Conservation (phyloP, 1,139 yeast genomes). For the Magnusiomyces magnusii region DNA sequence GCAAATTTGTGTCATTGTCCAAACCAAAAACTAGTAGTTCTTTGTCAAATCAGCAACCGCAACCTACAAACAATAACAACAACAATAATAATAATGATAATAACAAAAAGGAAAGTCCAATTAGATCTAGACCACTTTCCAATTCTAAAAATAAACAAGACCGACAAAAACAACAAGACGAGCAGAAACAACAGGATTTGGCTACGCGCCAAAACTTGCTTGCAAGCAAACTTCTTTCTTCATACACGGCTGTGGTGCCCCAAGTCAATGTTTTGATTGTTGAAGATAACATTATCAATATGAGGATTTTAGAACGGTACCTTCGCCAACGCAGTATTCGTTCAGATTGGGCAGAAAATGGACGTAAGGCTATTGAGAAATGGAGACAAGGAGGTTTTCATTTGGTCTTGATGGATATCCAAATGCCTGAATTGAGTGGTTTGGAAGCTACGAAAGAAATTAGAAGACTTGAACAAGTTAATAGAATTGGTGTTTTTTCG, state of each 20-base stretch:
- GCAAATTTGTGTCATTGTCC: background rate
- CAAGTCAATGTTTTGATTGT: conserved; percentile 87
- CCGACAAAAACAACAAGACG: background rate
- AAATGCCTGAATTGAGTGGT: conserved; percentile 88
- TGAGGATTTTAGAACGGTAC: conserved; percentile 88
- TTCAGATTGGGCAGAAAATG: conserved; percentile 81
- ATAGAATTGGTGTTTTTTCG: conserved; percentile 75
- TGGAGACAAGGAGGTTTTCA: conserved; percentile 94
- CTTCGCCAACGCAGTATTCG: conserved; percentile 78
- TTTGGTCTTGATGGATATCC: conserved; percentile 89
- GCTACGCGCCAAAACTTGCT: background rate
- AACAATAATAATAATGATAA: too few species aligned
- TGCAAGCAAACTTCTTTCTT: conserved; percentile 7
- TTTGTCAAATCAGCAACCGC: background rate
- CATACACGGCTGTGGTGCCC: conserved; percentile 38
- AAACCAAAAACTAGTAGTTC: background rate
- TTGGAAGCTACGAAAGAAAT: conserved; percentile 89
- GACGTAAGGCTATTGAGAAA: conserved; percentile 84
- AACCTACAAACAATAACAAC: background rate
- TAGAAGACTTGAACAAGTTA: conserved; percentile 69
- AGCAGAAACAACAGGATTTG: background rate
- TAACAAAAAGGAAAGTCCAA: background rate
- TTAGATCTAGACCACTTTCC: background rate
- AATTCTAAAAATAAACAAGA: background rate
- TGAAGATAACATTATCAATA: conserved; percentile 93